Conservation (phyloP, 331 rosid genomes). For the Phaseolus coccineus region DNA sequence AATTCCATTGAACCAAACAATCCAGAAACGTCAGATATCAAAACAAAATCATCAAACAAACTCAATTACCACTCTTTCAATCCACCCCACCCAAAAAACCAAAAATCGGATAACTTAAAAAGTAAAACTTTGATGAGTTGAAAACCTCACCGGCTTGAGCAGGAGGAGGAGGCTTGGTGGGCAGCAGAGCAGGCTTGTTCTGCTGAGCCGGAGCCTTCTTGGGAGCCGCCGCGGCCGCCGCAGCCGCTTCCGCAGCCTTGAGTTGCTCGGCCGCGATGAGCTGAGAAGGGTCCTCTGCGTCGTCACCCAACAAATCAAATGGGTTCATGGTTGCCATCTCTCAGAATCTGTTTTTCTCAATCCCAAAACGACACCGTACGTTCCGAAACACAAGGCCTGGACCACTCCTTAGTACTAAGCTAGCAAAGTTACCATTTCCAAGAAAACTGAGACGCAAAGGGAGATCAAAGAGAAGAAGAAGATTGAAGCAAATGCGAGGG, state of each 20-base stretch:
- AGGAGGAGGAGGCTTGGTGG: constrained; percentile 88
- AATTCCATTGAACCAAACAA: background rate
- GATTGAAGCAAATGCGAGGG: background rate
- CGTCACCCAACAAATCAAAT: constrained; percentile 86
- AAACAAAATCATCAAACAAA: background rate
- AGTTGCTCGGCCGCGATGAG: constrained; percentile 63
- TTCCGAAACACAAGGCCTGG: background rate
- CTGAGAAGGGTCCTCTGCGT: constrained; percentile 85
- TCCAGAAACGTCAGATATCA: background rate
- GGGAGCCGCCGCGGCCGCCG: constrained; percentile 7
- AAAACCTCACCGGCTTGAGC: constrained; percentile 78
- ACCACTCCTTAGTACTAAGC: background rate
- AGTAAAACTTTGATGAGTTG: background rate
- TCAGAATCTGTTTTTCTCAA: background rate
- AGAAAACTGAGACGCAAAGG: background rate
- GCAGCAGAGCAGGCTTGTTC: constrained; percentile 75
- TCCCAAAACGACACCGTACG: background rate
- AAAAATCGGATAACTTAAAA: background rate
- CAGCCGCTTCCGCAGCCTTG: constrained; percentile 42
- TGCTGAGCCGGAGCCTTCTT: constrained; percentile 51
- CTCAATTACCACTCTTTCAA: background rate
- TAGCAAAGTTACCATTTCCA: background rate
- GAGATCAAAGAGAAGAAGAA: constrained; percentile 27
- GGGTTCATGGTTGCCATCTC: constrained; percentile 88
- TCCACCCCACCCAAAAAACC: too few relatives aligned